Conservation (phyloP, 163 green algal genomes). For the Prototheca wickerhamii region DNA sequence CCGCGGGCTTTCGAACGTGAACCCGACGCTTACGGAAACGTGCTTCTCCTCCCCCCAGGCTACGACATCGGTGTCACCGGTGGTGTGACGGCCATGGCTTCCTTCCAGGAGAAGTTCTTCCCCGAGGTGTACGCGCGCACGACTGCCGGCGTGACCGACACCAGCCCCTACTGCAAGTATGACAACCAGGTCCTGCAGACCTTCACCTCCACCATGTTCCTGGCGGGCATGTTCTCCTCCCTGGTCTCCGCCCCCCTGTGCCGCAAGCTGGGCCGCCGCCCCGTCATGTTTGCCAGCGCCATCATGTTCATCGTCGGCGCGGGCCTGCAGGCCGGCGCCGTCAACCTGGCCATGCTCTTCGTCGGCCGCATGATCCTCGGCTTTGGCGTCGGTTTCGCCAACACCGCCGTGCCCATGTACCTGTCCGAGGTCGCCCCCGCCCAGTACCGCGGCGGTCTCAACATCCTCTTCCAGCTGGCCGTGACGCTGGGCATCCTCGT, state of each 20-base stretch:
- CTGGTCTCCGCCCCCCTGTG: slow-evolving; percentile 8
- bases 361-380: slow-evolving; percentile 47
- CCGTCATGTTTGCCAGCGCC: slow-evolving; percentile 31
- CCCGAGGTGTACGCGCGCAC: slow-evolving; percentile 10
- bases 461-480: slow-evolving; percentile 55
- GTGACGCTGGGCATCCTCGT: slow-evolving; percentile 33
- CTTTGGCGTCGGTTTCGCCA: slow-evolving; percentile 48
- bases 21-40: neutral
- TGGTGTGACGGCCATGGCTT: slow-evolving; percentile 51
- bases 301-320: slow-evolving; percentile 41
- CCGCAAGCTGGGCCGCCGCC: slow-evolving; percentile 30
- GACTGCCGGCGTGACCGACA: neutral
- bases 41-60: slow-evolving; percentile 1
- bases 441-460: slow-evolving; percentile 34
- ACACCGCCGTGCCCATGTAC: slow-evolving; percentile 12
- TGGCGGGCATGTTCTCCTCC: slow-evolving; percentile 22
- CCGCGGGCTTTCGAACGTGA: neutral
- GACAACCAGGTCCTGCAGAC: slow-evolving; percentile 29
- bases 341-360: slow-evolving; percentile 46
- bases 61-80: slow-evolving; percentile 38
- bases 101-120: slow-evolving; percentile 47
- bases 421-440: slow-evolving; percentile 24
- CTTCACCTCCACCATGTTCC: slow-evolving; percentile 35
- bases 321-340: slow-evolving; percentile 32
- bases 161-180: slow-evolving; percentile 31